Base-by-base conservation (phyloP, 2,329 filamentous ascomycete species). In the Cytospora piceae region DNA sequence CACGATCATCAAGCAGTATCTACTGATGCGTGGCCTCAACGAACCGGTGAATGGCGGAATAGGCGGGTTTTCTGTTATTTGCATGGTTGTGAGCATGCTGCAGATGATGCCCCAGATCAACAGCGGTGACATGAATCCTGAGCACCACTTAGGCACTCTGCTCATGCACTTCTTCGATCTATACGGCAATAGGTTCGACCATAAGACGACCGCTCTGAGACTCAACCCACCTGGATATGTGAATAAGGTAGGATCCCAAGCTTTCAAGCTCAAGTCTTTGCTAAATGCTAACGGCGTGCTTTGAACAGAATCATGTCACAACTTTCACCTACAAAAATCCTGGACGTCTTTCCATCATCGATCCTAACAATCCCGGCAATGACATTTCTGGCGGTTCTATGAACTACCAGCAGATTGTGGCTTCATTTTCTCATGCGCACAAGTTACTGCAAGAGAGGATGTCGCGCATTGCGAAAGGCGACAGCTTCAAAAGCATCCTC, bases 61-160 rank as follows among this genome's bases (percentile, higher is more conserved):
- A 61, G 95, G 95, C 62, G 95, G 95, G 3, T 98, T 97, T 74
- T 92, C 93, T 1, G 90, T 96, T 69, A 97, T 94, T 64, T 99
- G 95, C 80, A 83, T 99, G 68, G 92, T 97, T 7, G 92, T 95
- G 66, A 95, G 91, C 80, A 88, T 97, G 77, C 79, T 98, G 56
- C 91, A 97, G 74, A 82, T 92, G 69, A 87, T 93, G 81, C 92
- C 93, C 12, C 84, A 89, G 68, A 81, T 89, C 1, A 87, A 91
- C 71, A 87, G 84, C 68, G 78, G 83, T 31, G 84, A 81, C 65
- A 80, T 90, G 72, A 74, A 83, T 5, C 81, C 85, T 1, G 82
- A 87, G 46, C 83, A 89, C 58, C 88, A 96, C 70, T 84, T 96
- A 1, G 94, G 93, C 15, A 86, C 93, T 70, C 81, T 96, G 61